Conservation (phyloP, 2,329 filamentous ascomycete genomes). For the Mycosphaerella sp. region DNA sequence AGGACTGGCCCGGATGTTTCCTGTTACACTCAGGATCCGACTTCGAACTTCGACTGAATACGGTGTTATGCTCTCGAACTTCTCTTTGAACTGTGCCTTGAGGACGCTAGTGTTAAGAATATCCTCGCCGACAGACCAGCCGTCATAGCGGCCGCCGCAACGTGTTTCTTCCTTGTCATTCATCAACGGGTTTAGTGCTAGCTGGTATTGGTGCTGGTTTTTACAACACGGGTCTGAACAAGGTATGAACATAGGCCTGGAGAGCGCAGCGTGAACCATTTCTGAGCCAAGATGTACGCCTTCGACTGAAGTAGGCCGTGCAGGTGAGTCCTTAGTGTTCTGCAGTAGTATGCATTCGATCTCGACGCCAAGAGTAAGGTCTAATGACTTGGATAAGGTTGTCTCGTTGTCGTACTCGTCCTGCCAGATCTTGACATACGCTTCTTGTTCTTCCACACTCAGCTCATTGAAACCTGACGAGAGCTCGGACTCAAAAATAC, state of each 20-base stretch:
- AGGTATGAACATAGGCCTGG: not conserved
- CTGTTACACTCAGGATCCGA: constrained; percentile 9
- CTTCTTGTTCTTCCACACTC: not conserved
- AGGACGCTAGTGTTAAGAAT: not conserved
- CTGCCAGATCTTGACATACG: not conserved
- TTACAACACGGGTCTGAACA: constrained; percentile 1
- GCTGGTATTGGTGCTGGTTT: not conserved
- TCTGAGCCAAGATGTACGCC: not conserved
- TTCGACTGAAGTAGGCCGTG: not conserved
- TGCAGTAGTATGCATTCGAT: constrained; percentile 14
- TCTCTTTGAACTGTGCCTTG: not conserved
- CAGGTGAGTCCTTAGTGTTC: not conserved
- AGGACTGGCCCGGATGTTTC: not conserved
- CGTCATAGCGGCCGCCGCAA: not conserved
- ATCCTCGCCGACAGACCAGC: not conserved
- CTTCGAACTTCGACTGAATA: constrained; percentile 14
- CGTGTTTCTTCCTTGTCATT: not conserved
- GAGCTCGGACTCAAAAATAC: not conserved
- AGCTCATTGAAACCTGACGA: not conserved
- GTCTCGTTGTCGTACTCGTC: constrained; percentile 3
- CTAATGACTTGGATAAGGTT: not conserved
- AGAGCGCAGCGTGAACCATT: constrained; percentile 4
- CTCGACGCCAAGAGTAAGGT: constrained; percentile 15
- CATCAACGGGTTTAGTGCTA: not conserved
- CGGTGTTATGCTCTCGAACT: not conserved